Base-by-base conservation (phyloP, 1,139 yeast genomes). In the Pichia sp. region DNA sequence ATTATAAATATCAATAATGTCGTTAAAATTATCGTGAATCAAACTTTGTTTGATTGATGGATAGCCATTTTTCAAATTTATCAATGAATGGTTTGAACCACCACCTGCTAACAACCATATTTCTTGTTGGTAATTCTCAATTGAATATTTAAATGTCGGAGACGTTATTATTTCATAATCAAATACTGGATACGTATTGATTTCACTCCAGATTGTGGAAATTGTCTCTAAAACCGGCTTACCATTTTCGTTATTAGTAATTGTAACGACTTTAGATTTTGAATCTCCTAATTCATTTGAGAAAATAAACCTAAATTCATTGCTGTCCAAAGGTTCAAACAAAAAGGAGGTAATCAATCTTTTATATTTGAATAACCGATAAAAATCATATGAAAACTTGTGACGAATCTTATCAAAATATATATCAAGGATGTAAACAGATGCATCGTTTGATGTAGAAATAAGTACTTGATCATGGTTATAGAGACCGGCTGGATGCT, bases 61-160 rank as follows among this genome's bases (percentile, higher is more conserved):
- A 24, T 47, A 53, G 0, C 66, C 67, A 18, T 43, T 49, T 18
- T 57, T 52, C 5, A 63, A 39, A 37, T 58, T 56, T 45, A 58
- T 49, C n/a, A 64, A 38, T 4, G 64, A 48, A 7, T 62, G 59
- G 11, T 53, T 53, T 15, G 46, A 46, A 8, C 53, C 61, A n/a
- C 47, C 43, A 18, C 64, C 56, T 3, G 62, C 59, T 23, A 58
- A 41, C 34, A 58, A 48, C 68, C 68, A 64, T 5, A 64, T 44
- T 41, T 63, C 65, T 38, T 61, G 49, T 3, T 57, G 49, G 3
- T 60, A 46, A 4, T 51, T 43, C 20, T 53, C 48, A 42, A 54
- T 53, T 8, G 55, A 55, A 32, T 46, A 36, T 24, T 46, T 57
- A 2, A 56, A 42, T 18, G 45, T 29, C 3, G 51, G 39, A 1